These are phyloP conservation scores for Exophiala aquamarina DNA, from an alignment of 2,329 filamentous ascomycete genomes.

Conservation along the genomic window DNA sequence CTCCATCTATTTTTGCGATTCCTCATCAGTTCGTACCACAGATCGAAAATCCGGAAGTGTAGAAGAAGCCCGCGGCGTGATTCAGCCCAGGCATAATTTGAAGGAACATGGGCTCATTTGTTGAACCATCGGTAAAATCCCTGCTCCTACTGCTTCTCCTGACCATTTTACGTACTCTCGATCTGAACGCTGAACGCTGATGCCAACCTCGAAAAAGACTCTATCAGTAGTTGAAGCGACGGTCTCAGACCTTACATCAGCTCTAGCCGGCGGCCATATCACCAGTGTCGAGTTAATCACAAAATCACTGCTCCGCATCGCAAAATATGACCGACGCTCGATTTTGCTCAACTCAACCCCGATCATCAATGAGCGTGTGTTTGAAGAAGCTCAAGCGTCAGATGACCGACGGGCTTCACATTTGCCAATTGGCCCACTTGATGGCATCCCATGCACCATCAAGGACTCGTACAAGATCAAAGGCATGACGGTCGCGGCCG, in stretches of 20 bases:
- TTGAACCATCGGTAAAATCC: no score
- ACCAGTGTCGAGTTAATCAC: slow-evolving; percentile 48
- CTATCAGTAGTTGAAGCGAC: slow-evolving; percentile 41
- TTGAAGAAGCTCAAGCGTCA: slow-evolving; percentile 48
- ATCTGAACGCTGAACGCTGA: no score
- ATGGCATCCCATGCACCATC: slow-evolving; percentile 58
- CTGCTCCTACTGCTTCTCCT: no score
- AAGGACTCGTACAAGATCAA: slow-evolving; percentile 58
- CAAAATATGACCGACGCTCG: slow-evolving; percentile 44
- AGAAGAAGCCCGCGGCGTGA: no score
- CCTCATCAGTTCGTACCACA: no score
- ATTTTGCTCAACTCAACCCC: slow-evolving; percentile 48
- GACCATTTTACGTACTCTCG: no score
- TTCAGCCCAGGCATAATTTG: no score
- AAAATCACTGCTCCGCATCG: slow-evolving; percentile 49
- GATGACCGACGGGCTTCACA: slow-evolving; percentile 46
- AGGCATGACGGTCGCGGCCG: slow-evolving; percentile 53
- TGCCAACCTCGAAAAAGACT: no score
- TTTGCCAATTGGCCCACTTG: slow-evolving; percentile 40
- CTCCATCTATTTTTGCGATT: no score
- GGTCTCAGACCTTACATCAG: slow-evolving; percentile 39
- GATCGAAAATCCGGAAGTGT: no score
- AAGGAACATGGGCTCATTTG: no score
- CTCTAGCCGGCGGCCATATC: slow-evolving; percentile 41
- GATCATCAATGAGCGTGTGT: slow-evolving; percentile 46